Percentiles rank a stretch among this genome's conserved stretches.
phyloP scores from a whole-genome alignment of 352 stramenopile genomes.

The Pythium pyrilobum region DNA sequence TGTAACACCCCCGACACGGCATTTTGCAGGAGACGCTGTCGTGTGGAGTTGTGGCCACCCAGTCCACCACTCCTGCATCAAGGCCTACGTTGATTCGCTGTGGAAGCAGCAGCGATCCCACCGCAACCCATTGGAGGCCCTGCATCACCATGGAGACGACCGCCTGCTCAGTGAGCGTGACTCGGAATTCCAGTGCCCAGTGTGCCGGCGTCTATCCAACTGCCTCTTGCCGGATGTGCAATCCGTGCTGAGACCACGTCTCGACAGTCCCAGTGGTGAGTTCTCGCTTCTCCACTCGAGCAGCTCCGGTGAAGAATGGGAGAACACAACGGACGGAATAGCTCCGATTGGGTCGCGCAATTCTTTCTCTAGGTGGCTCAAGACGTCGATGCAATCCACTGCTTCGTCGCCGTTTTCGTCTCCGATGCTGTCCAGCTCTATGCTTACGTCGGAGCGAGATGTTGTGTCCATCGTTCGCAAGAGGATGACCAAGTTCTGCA shows the following conservation, averaged over 20 bases:
- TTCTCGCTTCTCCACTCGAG: slow-evolving; percentile 7
- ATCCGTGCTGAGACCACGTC: neutral
- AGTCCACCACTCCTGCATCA: slow-evolving; percentile 64
- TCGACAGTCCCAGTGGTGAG: slow-evolving; percentile 2
- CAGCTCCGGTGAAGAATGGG: slow-evolving; percentile 8
- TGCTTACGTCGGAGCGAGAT: neutral
- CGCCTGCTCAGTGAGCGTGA: slow-evolving; percentile 61
- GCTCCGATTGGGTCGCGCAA: neutral
- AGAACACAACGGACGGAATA: too few species aligned
- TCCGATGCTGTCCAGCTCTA: neutral
- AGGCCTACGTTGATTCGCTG: slow-evolving; percentile 62
- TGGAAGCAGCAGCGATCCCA: slow-evolving; percentile 53
- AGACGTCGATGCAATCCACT: neutral
- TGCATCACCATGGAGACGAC: slow-evolving; percentile 38
- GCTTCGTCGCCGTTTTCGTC: neutral
- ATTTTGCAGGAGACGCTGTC: slow-evolving; percentile 33
- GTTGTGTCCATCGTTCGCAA: slow-evolving; percentile 23
- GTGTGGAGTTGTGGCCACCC: slow-evolving; percentile 72
- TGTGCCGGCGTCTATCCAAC: slow-evolving; percentile 73
- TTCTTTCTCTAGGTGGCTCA: slow-evolving; percentile 11
- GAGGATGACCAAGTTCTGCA: slow-evolving; percentile 47
- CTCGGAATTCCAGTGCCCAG: slow-evolving; percentile 71
- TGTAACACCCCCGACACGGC: too few species aligned
- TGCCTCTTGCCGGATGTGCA: slow-evolving; percentile 48
- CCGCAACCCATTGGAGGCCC: slow-evolving; percentile 32